Evolutionary conservation across 805 yeast species (phyloP), one percentile per base, ranked within the genome.

Genomic region (Scheffersomyces amazonensis): DNA sequence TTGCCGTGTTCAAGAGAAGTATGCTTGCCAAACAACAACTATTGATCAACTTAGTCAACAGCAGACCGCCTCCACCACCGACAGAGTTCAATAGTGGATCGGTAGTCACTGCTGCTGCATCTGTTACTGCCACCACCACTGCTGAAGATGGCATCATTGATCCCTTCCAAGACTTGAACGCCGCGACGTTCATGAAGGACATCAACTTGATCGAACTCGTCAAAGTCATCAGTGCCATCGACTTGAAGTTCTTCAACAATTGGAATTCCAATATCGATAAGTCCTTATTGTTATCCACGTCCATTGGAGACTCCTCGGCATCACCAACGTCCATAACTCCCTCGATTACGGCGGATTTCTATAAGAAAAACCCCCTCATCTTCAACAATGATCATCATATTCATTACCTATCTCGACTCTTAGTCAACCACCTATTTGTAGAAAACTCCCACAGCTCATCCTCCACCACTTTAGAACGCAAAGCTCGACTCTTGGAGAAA

Each of bases 251-350:
- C 51, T 80, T 78, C 58, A 61, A 60, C 15, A 52, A 61, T 2
- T 91, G 97, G 97, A 81, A 86, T 39, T 89, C 96, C 3, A 74
- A 82, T 43, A 61, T 67, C 11, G 98, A 91, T 62, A 79, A 83
- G 41, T 83, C 96, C 0, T 67, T 90, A 40, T 67, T 89, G 27
- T 79, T 83, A 44, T 80, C 64, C 67, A 51, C 78, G 43, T 62
- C 77, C 38, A 50, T 76, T 40, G 50, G 51, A 39, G 19, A 41
- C 2, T 33, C 38, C 6, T 13, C 16, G 5, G 12, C n/a, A 8
- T n/a, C 17, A 27, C 4, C 5, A 5, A 13, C 5, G n/a, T n/a
- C 9, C 9, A 9, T 20, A 6, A 20, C 6, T 20, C 22, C 22
- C 9, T 20, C 30, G 4, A 9, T 13, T 9, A 10, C 27, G 15